Evolutionary conservation across 2,329 filamentous ascomycete species (phyloP), one percentile per base, ranked within the genome.

Genomic region (Seiridium unicorne): DNA sequence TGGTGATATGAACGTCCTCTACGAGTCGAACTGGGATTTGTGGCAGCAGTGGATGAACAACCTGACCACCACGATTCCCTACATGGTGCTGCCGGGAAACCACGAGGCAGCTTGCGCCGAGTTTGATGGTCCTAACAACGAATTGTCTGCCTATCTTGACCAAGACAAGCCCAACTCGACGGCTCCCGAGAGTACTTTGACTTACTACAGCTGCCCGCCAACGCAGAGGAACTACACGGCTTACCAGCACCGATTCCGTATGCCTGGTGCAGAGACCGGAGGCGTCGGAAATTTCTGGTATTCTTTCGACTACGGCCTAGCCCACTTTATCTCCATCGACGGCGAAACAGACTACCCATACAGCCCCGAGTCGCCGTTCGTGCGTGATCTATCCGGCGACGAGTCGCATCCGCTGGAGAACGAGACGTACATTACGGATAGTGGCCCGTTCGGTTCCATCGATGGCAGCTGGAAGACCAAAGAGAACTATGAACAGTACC

Each of bases 81-180:
- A 87, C 74, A 84, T 84, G 81, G 78, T 77, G 4, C 76, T 76
- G n/a, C 83, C 83, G 0, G 85, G 85, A 0, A 88, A 87, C 69
- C 84, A 88, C 68, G 85, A 87, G 68, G 83, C 84, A 0, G 72
- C 74, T 44, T 86, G 84, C 66, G 67, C 74, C 60, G 79, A 82
- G 66, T 66, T 81, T 9, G 79, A 82, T 62, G 78, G 79, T 1
- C 71, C 73, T 2, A 67, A 70, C 58, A 80, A 81, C n/a, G 55
- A 57, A 31, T 44, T 57, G 8, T 57, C 55, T 5, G 55, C 55
- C 31, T 57, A 57, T 18, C 55, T 57, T 11, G 55, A 57, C 34
- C 42, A 57, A 8, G 55, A 57, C 55, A 44, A 47, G 13, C 13
- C 73, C 40, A 82, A 84, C 67, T 68, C 70, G 13, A 71, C 70